Percentiles rank a stretch among this genome's conserved stretches.
Conservation (phyloP, 148 eudicot species). For the Hydrangea macrophylla region DNA sequence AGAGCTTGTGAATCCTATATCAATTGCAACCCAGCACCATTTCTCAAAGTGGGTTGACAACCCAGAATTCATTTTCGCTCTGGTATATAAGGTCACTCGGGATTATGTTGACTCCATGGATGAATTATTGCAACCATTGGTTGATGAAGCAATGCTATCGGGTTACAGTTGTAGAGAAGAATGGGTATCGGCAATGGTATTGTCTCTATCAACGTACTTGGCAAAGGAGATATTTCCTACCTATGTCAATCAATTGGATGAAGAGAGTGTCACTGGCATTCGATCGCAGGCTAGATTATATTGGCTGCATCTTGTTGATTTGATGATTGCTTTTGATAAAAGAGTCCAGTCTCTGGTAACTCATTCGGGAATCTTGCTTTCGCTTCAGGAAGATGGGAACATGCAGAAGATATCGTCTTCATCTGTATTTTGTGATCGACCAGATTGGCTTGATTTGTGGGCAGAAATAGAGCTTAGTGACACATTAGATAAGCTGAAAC, state of each 20-base stretch:
- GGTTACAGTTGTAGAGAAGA: slow-evolving; percentile 98
- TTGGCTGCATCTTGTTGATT: slow-evolving; percentile 83
- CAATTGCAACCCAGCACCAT: slow-evolving; percentile 72
- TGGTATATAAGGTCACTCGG: slow-evolving; percentile 71
- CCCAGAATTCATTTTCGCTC: slow-evolving; percentile 91
- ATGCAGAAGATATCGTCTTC: slow-evolving; percentile 64
- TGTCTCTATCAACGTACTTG: slow-evolving; percentile 72
- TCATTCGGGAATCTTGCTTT: slow-evolving; percentile 53
- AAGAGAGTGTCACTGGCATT: slow-evolving; percentile 42
- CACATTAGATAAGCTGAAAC: slow-evolving; percentile 47
- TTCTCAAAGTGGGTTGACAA: slow-evolving; percentile 83
- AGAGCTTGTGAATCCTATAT: slow-evolving; percentile 85
- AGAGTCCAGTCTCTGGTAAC: slow-evolving; percentile 53
- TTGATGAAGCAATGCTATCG: slow-evolving; percentile 89
- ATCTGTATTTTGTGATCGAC: slow-evolving; percentile 84
- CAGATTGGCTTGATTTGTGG: slow-evolving; percentile 96
- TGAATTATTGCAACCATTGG: slow-evolving; percentile 85
- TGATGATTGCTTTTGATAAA: slow-evolving; percentile 89
- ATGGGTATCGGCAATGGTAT: slow-evolving; percentile 87
- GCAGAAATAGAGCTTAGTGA: slow-evolving; percentile 74
- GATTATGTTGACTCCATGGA: slow-evolving; percentile 91
- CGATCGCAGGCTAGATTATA: slow-evolving; percentile 53
- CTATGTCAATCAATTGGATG: slow-evolving; percentile 56
- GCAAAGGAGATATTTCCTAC: slow-evolving; percentile 80
- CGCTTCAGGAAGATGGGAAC: slow-evolving; percentile 58